These are phyloP conservation scores for Pyronema domesticum DNA, from an alignment of 495 filamentous ascomycete species.

Conservation along the genomic window DNA sequence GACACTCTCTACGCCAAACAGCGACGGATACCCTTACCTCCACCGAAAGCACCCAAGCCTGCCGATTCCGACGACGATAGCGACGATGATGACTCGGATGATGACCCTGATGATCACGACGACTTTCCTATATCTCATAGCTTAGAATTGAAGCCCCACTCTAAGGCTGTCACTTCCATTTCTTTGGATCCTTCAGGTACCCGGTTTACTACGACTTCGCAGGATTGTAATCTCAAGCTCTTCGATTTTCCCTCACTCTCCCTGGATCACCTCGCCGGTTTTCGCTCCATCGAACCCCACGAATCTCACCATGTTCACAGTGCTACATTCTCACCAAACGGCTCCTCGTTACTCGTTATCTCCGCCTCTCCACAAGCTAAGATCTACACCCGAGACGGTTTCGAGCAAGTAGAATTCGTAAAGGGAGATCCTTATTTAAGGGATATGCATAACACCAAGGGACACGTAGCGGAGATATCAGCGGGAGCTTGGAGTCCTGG, in stretches of 20 bases:
- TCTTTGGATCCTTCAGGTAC: slow-evolving; percentile 71
- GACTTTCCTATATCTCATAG: slow-evolving; percentile 90
- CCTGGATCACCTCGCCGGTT: slow-evolving; percentile 76
- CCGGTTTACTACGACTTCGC: slow-evolving; percentile 71
- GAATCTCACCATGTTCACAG: slow-evolving; percentile 80
- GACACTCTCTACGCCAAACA: slow-evolving; percentile 61
- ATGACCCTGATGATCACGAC: slow-evolving; percentile 58
- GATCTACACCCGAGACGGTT: slow-evolving; percentile 76
- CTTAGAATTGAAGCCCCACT: slow-evolving; percentile 77
- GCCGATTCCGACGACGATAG: slow-evolving; percentile 28
- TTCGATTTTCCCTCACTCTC: slow-evolving; percentile 96
- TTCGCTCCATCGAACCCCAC: slow-evolving; percentile 77
- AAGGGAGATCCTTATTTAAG: slow-evolving; percentile 98
- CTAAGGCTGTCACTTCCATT: slow-evolving; percentile 66
- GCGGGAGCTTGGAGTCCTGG: slow-evolving; percentile 77
- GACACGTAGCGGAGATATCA: slow-evolving; percentile 78
- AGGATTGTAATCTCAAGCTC: slow-evolving; percentile 77
- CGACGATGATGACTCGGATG: slow-evolving; percentile 40
- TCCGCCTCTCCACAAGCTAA: slow-evolving; percentile 76
- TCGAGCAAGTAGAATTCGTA: slow-evolving; percentile 63
- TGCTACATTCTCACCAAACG: slow-evolving; percentile 63
- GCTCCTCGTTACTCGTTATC: slow-evolving; percentile 66
- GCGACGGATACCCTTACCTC: slow-evolving; percentile 35
- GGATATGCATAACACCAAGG: slow-evolving; percentile 92
- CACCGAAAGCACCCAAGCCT: slow-evolving; percentile 18